Conservation (phyloP, 176 grass and related monocot genomes). For the Triticum timopheevii region DNA sequence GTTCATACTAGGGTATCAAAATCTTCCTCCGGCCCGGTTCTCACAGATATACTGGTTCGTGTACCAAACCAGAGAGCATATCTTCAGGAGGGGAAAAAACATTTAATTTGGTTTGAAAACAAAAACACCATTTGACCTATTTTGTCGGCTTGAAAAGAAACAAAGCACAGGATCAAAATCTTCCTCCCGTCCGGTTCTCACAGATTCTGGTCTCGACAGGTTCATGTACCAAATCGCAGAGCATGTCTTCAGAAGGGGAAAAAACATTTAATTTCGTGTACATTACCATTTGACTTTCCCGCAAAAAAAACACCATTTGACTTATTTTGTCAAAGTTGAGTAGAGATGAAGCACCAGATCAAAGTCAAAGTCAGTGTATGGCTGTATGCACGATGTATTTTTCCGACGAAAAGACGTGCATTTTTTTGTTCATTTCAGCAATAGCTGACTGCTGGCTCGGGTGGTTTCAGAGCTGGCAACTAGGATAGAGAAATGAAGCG, state of each 20-base stretch:
- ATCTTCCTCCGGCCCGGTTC: not conserved
- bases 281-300: not conserved
- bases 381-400: not conserved
- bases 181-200: not conserved
- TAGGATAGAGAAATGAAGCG: not conserved
- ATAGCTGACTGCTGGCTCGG: not conserved
- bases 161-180: not conserved
- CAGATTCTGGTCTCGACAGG: not conserved
- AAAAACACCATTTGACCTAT: not conserved
- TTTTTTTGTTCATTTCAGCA: not conserved
- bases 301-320: not conserved
- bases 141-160: not conserved
- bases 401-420: not conserved
- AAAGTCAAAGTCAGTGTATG: not conserved
- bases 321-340: not conserved
- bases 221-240: not conserved
- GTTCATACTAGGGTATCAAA: constrained; percentile 39
- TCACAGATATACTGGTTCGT: not conserved
- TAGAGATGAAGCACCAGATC: not conserved
- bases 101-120: not conserved
- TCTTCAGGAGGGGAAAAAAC: not conserved
- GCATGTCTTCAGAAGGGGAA: not conserved
- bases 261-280: not conserved
- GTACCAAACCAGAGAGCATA: not conserved
- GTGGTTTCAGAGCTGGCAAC: not conserved